phyloP scores from a whole-genome alignment of 2,329 filamentous ascomycete species.

The Phyllosticta capitalensis region DNA sequence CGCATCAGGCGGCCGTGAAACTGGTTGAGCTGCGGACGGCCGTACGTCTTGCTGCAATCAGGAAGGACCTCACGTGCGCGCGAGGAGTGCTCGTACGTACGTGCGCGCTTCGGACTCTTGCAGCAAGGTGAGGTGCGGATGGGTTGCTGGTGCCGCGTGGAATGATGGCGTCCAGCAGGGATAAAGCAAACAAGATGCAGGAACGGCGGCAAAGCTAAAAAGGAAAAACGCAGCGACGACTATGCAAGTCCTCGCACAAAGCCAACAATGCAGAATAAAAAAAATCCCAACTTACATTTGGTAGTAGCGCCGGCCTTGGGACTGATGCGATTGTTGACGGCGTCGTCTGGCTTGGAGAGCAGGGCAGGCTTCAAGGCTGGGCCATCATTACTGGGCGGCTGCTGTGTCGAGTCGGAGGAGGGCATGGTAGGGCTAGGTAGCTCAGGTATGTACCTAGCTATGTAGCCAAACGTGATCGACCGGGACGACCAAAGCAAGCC shows the following conservation, averaged over 20 bases:
- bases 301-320: neutral
- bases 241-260: no score
- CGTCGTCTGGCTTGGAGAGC: neutral
- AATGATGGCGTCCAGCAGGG: neutral
- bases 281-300: neutral
- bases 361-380: neutral
- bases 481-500: neutral
- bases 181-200: neutral
- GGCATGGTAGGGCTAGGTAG: neutral
- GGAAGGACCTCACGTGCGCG: neutral
- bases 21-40: neutral
- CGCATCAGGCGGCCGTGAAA: neutral
- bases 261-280: neutral
- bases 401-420: neutral
- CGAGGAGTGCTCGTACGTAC: neutral
- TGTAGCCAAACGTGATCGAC: neutral
- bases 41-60: neutral
- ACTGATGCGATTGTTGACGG: neutral
- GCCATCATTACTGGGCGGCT: no score
- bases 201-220: neutral
- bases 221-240: no score
- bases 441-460: no score
- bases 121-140: no score
- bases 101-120: neutral
- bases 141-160: neutral